phyloP scores from a whole-genome alignment of 2,329 filamentous ascomycete species.

The Ceratocystis albifundus region DNA sequence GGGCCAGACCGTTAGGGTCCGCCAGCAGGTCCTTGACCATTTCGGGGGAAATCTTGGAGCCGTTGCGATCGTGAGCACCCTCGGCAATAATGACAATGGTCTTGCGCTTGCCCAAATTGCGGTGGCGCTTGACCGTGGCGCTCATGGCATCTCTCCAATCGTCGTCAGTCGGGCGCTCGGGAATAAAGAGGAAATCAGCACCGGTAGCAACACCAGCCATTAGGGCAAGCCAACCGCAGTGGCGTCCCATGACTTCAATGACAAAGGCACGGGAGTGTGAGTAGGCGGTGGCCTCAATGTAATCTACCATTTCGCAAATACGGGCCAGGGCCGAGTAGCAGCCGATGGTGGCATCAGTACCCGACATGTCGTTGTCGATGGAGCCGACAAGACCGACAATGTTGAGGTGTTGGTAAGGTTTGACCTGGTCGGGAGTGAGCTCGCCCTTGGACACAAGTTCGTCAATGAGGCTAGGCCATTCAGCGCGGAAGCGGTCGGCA shows the following conservation, averaged over 20 bases:
- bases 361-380: constrained; percentile 96
- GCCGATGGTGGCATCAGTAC: constrained; percentile 93
- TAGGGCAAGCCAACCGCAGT: constrained; percentile 93
- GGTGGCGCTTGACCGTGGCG: constrained; percentile 64
- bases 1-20: constrained; percentile 54
- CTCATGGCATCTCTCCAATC: constrained; percentile 90
- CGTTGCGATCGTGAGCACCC: constrained; percentile 73
- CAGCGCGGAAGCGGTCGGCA: constrained; percentile 80
- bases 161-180: constrained; percentile 76
- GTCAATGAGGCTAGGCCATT: constrained; percentile 79
- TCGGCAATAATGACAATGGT: constrained; percentile 97
- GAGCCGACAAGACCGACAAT: constrained; percentile 93
- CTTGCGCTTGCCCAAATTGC: constrained; percentile 81
- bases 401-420: constrained; percentile 76
- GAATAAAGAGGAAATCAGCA: constrained; percentile 93
- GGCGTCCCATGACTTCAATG: constrained; percentile 94
- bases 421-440: constrained; percentile 57
- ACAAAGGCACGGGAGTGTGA: constrained; percentile 96
- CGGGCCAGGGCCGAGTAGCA: constrained; percentile 87
- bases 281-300: constrained; percentile 86
- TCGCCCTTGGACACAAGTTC: constrained; percentile 70
- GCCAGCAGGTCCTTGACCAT: constrained; percentile 85
- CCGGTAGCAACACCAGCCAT: constrained; percentile 94
- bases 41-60: constrained; percentile 69
- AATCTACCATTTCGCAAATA: constrained; percentile 93